phyloP scores from a whole-genome alignment of 768 basidiomycete species.

The Leucocoprinus sp. region DNA sequence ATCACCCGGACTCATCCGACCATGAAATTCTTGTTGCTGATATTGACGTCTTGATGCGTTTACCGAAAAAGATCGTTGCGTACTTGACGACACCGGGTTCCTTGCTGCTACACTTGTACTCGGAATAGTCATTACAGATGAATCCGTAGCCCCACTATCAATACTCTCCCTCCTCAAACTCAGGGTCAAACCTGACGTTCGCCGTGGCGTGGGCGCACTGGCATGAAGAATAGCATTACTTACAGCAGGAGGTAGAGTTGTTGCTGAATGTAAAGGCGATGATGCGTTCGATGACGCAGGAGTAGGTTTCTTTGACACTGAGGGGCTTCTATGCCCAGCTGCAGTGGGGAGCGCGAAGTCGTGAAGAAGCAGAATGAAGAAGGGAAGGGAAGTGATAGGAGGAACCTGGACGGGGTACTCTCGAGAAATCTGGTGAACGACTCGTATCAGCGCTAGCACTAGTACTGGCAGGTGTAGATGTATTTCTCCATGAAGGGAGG shows the following conservation, averaged over 20 bases:
- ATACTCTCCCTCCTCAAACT: slow-evolving; percentile 28
- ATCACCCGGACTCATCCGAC: slow-evolving; percentile 32
- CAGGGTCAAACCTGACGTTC: slow-evolving; percentile 31
- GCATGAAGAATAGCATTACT: no score
- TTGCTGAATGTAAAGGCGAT: slow-evolving; percentile 40
- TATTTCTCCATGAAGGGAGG: no score
- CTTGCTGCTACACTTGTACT: no score
- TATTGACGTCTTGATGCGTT: slow-evolving; percentile 5
- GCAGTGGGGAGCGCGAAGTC: slow-evolving; percentile 12
- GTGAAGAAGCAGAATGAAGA: neutral
- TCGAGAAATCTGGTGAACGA: slow-evolving; percentile 2
- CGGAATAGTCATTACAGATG: no score
- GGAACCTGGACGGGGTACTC: slow-evolving; percentile 1
- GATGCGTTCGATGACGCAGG: slow-evolving; percentile 52
- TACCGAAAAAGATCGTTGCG: slow-evolving; percentile 36
- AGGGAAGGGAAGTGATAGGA: slow-evolving; percentile 7
- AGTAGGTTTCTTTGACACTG: slow-evolving; percentile 36
- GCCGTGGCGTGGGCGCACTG: slow-evolving; percentile 24
- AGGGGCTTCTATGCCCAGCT: slow-evolving; percentile 18
- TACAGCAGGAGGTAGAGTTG: slow-evolving; percentile 33
- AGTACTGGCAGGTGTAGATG: slow-evolving; percentile 15
- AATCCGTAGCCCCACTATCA: no score
- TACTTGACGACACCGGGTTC: slow-evolving; percentile 24
- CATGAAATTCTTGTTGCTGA: slow-evolving; percentile 24
- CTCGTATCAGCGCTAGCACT: neutral